Evolutionary conservation across 2,329 filamentous ascomycete species (phyloP).

Genomic region (Lachnellula cervina): DNA sequence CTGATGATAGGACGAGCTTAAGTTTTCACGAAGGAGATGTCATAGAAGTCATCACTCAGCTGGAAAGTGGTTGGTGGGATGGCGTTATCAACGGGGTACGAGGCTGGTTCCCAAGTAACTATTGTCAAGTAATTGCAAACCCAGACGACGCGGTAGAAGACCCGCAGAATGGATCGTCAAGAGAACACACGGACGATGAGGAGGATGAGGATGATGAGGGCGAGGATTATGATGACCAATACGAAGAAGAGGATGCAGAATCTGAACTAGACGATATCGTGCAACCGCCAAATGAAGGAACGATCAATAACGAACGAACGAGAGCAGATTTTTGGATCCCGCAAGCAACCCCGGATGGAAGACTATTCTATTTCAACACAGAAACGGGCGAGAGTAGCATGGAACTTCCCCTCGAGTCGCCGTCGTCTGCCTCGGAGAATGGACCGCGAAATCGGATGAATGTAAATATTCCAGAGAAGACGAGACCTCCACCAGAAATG

Average conservation of each 20-base stretch:
- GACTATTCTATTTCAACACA: constrained; percentile 97
- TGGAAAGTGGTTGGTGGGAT: constrained; percentile 99
- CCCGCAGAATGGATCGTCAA: constrained; percentile 47
- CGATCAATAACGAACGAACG: constrained; percentile 62
- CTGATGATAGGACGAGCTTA: constrained; percentile 92
- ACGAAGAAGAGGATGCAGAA: constrained; percentile 60
- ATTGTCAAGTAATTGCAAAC: constrained; percentile 80
- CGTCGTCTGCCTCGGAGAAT: constrained; percentile 71
- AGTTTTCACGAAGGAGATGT: constrained; percentile 97
- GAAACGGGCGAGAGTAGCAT: constrained; percentile 92
- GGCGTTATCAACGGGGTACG: constrained; percentile 94
- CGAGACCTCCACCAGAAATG: constrained; percentile 82
- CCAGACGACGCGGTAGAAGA: constrained; percentile 67
- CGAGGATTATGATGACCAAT: constrained; percentile 58
- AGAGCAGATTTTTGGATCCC: constrained; percentile 98
- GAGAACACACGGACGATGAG: constrained; percentile 51
- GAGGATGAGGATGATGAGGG: constrained; percentile 60
- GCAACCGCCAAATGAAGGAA: constrained; percentile 64
- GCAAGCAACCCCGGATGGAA: constrained; percentile 88
- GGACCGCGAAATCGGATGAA: constrained; percentile 87
- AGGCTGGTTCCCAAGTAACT: constrained; percentile 99
- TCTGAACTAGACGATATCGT: constrained; percentile 53
- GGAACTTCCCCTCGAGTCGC: constrained; percentile 90
- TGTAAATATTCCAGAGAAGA: constrained; percentile 82
- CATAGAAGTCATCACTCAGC: constrained; percentile 96